A percentile compares a stretch with the other conserved stretches of the same genome.
phyloP scores from a whole-genome alignment of 2,329 filamentous ascomycete genomes.

The Sordariomycetes sp. region DNA sequence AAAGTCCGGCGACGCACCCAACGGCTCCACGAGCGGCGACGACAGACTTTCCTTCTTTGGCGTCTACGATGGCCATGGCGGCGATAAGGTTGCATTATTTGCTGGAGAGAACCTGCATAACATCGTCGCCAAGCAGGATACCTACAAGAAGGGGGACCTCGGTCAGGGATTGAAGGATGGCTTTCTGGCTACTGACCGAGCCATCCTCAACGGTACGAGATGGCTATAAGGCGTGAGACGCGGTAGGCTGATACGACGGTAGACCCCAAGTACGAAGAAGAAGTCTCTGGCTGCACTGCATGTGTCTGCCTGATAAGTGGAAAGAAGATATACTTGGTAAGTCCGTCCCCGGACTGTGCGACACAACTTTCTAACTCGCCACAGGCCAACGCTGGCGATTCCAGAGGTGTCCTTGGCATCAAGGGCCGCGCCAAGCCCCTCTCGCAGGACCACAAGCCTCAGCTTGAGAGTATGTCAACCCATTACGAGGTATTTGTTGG shows the following conservation, averaged over 20 bases:
- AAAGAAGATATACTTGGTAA: constrained; percentile 92
- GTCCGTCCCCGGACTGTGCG: constrained; percentile 4
- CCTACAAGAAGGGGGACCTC: constrained; percentile 84
- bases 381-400: constrained; percentile 95
- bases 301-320: constrained; percentile 83
- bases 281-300: constrained; percentile 95
- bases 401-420: constrained; percentile 86
- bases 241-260: no score
- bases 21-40: constrained; percentile 53
- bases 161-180: constrained; percentile 96
- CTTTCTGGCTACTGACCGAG: constrained; percentile 90
- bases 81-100: constrained; percentile 91
- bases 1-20: constrained; percentile 20
- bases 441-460: constrained; percentile 98
- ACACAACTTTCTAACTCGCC: constrained; percentile 4
- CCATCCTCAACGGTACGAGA: constrained; percentile 79
- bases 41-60: constrained; percentile 89
- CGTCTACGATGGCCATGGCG: constrained; percentile 95
- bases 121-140: constrained; percentile 90
- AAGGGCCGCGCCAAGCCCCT: constrained; percentile 96
- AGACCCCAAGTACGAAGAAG: constrained; percentile 97
- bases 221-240: not conserved
- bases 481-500: not conserved
- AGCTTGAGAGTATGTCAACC: constrained; percentile 75
- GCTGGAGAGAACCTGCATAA: constrained; percentile 87